phyloP scores from a whole-genome alignment of 129 eudicot species.

The Arctium lappa region DNA sequence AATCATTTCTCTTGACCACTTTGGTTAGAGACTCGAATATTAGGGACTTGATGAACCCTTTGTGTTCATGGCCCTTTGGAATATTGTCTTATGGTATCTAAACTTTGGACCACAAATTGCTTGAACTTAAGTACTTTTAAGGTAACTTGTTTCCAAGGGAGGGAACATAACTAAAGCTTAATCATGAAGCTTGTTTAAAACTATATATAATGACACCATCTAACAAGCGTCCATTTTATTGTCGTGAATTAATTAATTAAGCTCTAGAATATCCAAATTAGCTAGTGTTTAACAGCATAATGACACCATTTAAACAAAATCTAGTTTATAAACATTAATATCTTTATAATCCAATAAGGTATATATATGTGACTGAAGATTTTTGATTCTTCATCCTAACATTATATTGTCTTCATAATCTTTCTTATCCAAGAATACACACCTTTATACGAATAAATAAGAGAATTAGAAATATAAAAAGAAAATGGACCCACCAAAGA shows the following conservation, averaged over 20 bases:
- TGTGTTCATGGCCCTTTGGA: conserved; percentile 27
- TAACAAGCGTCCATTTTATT: conserved; percentile 1
- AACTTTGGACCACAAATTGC: conserved; percentile 28
- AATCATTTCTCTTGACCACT: conserved; percentile 16
- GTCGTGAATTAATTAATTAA: not conserved
- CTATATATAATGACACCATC: not conserved
- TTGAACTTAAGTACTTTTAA: conserved; percentile 15
- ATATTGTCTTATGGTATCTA: conserved; percentile 13
- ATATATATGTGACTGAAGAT: not conserved
- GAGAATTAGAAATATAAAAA: not conserved
- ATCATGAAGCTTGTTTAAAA: conserved; percentile 1
- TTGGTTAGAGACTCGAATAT: conserved; percentile 9
- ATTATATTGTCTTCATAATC: not conserved
- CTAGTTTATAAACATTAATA: not conserved
- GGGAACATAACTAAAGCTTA: conserved; percentile 26
- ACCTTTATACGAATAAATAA: not conserved
- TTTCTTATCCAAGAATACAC: not conserved
- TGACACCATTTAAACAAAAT: not conserved
- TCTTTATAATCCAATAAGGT: not conserved
- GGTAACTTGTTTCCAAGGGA: conserved; percentile 19
- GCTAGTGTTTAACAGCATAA: not conserved
- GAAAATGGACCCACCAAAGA: conserved; percentile 8
- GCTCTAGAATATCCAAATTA: not conserved
- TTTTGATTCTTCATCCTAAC: not conserved
- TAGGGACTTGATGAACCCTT: conserved; percentile 11